Conservation (phyloP, 169 alveolate species). For the Plasmodium gallinaceum region DNA sequence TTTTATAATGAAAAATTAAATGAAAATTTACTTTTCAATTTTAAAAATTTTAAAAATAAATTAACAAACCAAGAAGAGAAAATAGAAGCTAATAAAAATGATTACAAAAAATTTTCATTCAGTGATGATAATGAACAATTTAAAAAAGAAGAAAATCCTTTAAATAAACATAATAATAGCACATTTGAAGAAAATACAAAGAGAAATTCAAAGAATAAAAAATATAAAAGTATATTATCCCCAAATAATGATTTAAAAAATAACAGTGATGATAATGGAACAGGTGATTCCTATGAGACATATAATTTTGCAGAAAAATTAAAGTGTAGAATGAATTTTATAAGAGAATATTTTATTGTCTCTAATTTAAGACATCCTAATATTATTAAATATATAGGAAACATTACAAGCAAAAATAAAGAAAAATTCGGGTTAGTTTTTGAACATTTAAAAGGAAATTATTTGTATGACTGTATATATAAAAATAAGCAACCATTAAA, state of each 20-base stretch:
- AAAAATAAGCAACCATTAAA: not conserved
- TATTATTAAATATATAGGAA: conserved; percentile 45
- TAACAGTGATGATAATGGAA: not conserved
- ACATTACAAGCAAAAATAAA: conserved; percentile 10
- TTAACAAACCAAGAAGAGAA: not conserved
- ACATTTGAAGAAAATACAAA: not conserved
- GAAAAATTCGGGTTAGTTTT: conserved; percentile 47
- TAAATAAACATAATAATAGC: too few species aligned
- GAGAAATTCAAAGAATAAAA: not conserved
- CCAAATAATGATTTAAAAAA: not conserved
- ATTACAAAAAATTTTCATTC: not conserved
- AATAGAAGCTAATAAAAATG: not conserved
- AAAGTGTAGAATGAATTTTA: conserved; percentile 15
- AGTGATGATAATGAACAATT: not conserved
- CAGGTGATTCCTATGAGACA: not conserved
- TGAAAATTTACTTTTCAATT: not conserved
- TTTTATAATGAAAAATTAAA: conserved; percentile 3
- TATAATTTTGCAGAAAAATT: conserved; percentile 1
- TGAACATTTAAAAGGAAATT: conserved; percentile 22
- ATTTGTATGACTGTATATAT: conserved; percentile 26
- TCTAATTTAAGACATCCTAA: conserved; percentile 70
- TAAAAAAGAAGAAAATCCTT: not conserved
- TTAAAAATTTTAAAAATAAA: conserved; percentile 18
- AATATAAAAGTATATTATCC: not conserved
- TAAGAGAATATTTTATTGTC: conserved; percentile 31